These are phyloP conservation scores for Nematocida sp. DNA, from an alignment of 371 early-diverging fungal genomes.

Conservation along the genomic window DNA sequence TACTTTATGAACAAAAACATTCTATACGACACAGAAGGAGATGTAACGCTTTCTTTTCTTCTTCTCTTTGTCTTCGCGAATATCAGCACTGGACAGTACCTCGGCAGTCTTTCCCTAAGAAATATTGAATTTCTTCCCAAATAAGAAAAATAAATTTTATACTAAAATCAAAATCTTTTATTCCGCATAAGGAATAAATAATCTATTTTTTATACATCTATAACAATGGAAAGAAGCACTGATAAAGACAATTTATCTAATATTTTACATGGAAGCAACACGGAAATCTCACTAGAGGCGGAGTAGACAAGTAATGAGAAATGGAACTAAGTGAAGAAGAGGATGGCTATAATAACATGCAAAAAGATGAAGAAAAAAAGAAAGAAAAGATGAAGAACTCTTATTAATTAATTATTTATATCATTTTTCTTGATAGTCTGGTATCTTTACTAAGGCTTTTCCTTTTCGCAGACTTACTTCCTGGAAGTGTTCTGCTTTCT, in stretches of 20 bases:
- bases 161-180: background rate
- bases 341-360: too few relatives aligned
- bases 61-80: slow-evolving; percentile 41
- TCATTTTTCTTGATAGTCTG: background rate
- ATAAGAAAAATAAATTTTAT: background rate
- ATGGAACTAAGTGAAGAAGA: too few relatives aligned
- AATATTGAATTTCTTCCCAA: slow-evolving; percentile 32
- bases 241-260: too few relatives aligned
- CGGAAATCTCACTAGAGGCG: too few relatives aligned
- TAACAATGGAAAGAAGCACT: too few relatives aligned
- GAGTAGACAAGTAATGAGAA: too few relatives aligned
- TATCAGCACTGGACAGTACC: slow-evolving; percentile 13
- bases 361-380: too few relatives aligned
- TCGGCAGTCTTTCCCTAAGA: slow-evolving; percentile 36
- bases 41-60: slow-evolving; percentile 39
- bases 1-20: slow-evolving; percentile 47
- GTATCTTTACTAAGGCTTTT: background rate
- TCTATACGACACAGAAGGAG: slow-evolving; percentile 48
- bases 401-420: too few relatives aligned
- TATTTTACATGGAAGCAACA: too few relatives aligned
- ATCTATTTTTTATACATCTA: background rate
- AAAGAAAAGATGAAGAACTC: too few relatives aligned
- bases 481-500: background rate
- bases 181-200: too few relatives aligned
- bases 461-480: background rate